These are phyloP conservation scores for Chlamydomonas reinhardtii DNA, from an alignment of 163 green algal genomes.

Conservation along the genomic window DNA sequence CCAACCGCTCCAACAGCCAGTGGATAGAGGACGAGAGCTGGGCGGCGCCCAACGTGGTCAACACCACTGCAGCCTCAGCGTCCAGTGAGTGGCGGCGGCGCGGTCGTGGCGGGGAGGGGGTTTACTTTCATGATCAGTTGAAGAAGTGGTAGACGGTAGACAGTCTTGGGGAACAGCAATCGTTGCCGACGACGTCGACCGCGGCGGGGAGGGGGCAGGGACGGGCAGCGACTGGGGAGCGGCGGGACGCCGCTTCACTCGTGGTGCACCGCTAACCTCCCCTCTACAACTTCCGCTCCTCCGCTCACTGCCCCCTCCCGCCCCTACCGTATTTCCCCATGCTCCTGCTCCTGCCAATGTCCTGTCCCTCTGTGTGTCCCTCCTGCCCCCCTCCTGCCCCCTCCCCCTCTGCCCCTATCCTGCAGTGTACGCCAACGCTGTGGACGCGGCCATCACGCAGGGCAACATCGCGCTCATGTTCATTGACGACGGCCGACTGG, in stretches of 20 bases:
- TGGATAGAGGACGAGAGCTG: constrained; percentile 52
- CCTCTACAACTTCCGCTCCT: too few relatives aligned
- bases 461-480: constrained; percentile 50
- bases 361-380: neutral
- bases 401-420: neutral
- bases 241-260: too few relatives aligned
- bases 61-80: constrained; percentile 32
- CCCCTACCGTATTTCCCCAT: too few relatives aligned
- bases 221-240: too few relatives aligned
- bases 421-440: constrained; percentile 52
- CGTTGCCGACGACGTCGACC: too few relatives aligned
- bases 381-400: neutral
- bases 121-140: too few relatives aligned
- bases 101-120: neutral
- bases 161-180: too few relatives aligned
- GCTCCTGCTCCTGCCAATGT: too few relatives aligned
- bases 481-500: constrained; percentile 56
- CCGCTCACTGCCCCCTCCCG: too few relatives aligned
- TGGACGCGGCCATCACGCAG: constrained; percentile 50
- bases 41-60: constrained; percentile 46
- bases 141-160: too few relatives aligned
- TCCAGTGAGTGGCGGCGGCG: constrained; percentile 22
- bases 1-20: constrained; percentile 52
- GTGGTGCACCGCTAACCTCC: too few relatives aligned
- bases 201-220: too few relatives aligned